phyloP scores from a whole-genome alignment of 169 alveolate species.

The Babesia caballi region DNA sequence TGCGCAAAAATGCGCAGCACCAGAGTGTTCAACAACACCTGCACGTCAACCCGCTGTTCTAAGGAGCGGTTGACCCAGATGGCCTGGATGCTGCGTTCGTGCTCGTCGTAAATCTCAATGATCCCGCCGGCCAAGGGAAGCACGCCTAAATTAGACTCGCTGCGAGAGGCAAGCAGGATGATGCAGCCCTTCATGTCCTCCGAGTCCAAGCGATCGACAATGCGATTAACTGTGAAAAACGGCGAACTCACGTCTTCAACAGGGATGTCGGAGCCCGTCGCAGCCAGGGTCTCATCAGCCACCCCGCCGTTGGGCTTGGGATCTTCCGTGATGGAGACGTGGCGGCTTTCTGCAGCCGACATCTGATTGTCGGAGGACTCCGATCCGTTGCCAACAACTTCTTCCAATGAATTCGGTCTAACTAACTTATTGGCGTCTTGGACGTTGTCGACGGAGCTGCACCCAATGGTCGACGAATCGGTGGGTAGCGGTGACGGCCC shows the following conservation, averaged over 20 bases:
- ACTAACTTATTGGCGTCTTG: neutral
- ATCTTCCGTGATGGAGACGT: neutral
- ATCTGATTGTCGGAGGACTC: neutral
- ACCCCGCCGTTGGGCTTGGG: neutral
- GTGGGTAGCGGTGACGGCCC: neutral
- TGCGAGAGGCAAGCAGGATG: conserved; percentile 37
- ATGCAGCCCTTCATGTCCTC: conserved; percentile 57
- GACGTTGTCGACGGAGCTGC: neutral
- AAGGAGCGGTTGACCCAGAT: conserved; percentile 39
- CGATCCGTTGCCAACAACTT: no score
- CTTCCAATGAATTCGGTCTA: neutral
- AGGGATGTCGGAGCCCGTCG: neutral
- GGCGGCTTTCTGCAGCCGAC: neutral
- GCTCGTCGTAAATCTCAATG: conserved; percentile 50
- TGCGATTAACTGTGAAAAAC: conserved; percentile 10
- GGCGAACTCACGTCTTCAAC: conserved; percentile 13
- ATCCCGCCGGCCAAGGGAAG: conserved; percentile 63
- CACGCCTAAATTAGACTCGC: neutral
- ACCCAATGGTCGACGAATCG: neutral
- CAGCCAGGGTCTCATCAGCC: neutral
- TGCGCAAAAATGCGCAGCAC: conserved; percentile 53
- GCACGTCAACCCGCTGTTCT: neutral
- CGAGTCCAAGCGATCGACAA: conserved; percentile 58
- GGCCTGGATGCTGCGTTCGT: conserved; percentile 60
- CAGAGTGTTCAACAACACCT: conserved; percentile 35